Evolutionary conservation across 2,329 filamentous ascomycete genomes (phyloP).

Genomic region (Diplocarpon mali): DNA sequence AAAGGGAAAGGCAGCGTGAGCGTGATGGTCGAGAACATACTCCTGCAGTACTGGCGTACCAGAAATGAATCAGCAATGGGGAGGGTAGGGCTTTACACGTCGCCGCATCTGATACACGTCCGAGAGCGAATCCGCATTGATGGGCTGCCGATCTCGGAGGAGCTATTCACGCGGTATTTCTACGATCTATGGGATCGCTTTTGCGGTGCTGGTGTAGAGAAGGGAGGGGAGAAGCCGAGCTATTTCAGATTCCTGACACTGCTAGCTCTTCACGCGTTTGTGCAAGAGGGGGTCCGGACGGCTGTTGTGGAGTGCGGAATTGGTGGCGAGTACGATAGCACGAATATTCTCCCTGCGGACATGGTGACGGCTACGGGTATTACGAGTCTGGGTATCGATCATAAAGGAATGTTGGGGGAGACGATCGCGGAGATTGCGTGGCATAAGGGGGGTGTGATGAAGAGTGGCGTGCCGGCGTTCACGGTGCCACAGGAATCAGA

Average conservation of each 20-base stretch:
- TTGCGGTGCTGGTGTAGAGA: constrained; percentile 18
- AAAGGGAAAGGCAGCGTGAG: constrained; percentile 47
- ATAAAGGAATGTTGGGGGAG: constrained; percentile 67
- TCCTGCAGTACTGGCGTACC: constrained; percentile 37
- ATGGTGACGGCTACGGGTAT: constrained; percentile 55
- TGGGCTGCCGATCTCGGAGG: constrained; percentile 44
- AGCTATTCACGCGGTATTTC: constrained; percentile 51
- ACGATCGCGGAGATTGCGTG: constrained; percentile 77
- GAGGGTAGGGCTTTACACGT: constrained; percentile 52
- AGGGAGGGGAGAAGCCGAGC: constrained; percentile 52
- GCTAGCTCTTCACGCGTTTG: constrained; percentile 74
- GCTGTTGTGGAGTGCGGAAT: constrained; percentile 91
- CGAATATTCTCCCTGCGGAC: constrained; percentile 61
- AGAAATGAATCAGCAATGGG: constrained; percentile 11
- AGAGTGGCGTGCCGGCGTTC: constrained; percentile 50
- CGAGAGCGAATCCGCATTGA: constrained; percentile 58
- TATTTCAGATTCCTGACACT: constrained; percentile 91
- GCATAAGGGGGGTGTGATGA: constrained; percentile 88
- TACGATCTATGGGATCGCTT: constrained; percentile 55
- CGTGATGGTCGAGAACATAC: constrained; percentile 54
- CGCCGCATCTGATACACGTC: constrained; percentile 56
- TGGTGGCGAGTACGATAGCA: constrained; percentile 86
- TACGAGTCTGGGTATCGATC: constrained; percentile 75
- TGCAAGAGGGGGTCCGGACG: constrained; percentile 61
- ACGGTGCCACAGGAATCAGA: constrained; percentile 45